Base-by-base conservation (phyloP, 805 yeast genomes). In the Candida ovalis region DNA sequence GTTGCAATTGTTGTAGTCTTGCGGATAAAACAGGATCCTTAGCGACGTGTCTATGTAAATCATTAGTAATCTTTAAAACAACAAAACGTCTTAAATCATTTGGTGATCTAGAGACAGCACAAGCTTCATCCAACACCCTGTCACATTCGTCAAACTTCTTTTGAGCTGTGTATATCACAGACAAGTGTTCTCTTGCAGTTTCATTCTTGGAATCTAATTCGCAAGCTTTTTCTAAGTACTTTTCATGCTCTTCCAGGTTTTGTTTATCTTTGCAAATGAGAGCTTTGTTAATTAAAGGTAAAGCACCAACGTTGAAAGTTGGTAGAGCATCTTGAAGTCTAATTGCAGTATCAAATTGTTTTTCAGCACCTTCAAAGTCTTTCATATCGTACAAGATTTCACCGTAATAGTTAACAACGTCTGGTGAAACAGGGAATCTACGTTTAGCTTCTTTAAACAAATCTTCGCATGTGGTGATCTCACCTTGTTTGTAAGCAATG, bases 391-490 rank as follows among this genome's bases (percentile, higher is more conserved):
- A 83, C 61, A 92, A 76, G 44, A 92, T 84, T 73, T 94, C 99
- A 63, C 98, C 99, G 64, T 84, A 90, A 71, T 90, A 94, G 74
- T 89, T 91, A 73, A 94, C 96, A 59, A 90, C 86, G 68, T 89
- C 97, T 47, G 98, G 88, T 45, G 86, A 78, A 22, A 91, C 79
- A 58, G 96, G 91, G 80, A 88, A 88, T 66, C 77, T 77, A 66
- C 76, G 74, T 62, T 79, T 81, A 33, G 92, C 89, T 51, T 77
- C 82, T 52, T 78, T 76, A 70, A 89, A 89, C 45, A 62, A 53
- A 55, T 77, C 75, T 64, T 80, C 84, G 57, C 92, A 82, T 44
- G 75, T 80, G 33, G 72, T 76, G 46, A 74, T 66, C 40, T 78
- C 71, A 45, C 86, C 88, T 64, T 80, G 79, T 73, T 90, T 87